Conservation (phyloP, 805 yeast genomes). For the Deakozyma indianensis region DNA sequence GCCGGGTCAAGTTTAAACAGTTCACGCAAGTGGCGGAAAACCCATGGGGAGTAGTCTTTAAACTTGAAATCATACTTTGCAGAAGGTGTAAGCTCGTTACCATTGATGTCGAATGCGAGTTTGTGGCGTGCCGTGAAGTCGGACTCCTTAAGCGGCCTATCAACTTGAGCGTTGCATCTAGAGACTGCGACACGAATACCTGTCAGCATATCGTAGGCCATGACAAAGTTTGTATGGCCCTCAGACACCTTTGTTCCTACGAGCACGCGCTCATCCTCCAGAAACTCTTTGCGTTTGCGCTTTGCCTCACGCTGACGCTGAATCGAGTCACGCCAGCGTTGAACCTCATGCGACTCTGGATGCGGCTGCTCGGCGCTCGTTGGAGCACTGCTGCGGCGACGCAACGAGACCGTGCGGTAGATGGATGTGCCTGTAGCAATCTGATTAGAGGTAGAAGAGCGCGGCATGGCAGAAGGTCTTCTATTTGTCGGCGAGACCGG, state of each 20-base stretch:
- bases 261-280: slow-evolving; percentile 33
- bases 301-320: slow-evolving; percentile 19
- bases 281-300: slow-evolving; percentile 13
- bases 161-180: slow-evolving; percentile 66
- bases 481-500: slow-evolving; percentile 16
- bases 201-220: slow-evolving; percentile 94
- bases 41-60: slow-evolving; percentile 92
- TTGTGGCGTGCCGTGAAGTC: slow-evolving; percentile 68
- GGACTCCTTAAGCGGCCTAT: slow-evolving; percentile 51
- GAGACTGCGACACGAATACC: slow-evolving; percentile 95
- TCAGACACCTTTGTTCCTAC: slow-evolving; percentile 78
- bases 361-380: background rate
- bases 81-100: slow-evolving; percentile 82
- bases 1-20: slow-evolving; percentile 88
- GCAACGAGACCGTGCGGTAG: slow-evolving; percentile 4
- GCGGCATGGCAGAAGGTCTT: slow-evolving; percentile 8
- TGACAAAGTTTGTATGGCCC: slow-evolving; percentile 84
- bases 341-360: slow-evolving; percentile 10
- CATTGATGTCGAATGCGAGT: slow-evolving; percentile 66
- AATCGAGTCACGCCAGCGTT: slow-evolving; percentile 18
- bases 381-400: background rate
- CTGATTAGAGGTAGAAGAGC: slow-evolving; percentile 7
- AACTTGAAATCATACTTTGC: slow-evolving; percentile 92
- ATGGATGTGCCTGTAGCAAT: slow-evolving; percentile 6
- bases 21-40: slow-evolving; percentile 70